phyloP scores from a whole-genome alignment of 225 moss, liverwort and hornwort genomes.

The Thuidium tamariscinum region DNA sequence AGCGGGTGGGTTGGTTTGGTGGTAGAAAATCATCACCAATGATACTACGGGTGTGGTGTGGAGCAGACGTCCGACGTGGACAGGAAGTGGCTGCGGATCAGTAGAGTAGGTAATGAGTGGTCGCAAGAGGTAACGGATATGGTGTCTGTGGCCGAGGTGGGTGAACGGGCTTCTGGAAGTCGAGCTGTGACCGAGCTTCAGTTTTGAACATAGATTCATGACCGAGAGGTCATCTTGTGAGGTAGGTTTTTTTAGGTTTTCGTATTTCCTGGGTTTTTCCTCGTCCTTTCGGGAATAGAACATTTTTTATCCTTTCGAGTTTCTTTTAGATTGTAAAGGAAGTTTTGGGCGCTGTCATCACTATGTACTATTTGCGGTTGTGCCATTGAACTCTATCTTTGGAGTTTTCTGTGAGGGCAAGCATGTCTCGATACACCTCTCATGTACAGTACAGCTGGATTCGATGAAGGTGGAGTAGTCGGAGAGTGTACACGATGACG shows the following conservation, averaged over 20 bases:
- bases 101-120: conserved; percentile 1
- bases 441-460: conserved; percentile 6
- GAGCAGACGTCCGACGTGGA: not conserved
- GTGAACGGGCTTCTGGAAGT: conserved; percentile 1
- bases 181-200: conserved; percentile 3
- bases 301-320: not conserved
- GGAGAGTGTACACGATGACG: not conserved
- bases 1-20: not conserved
- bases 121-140: not conserved
- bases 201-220: conserved; percentile 19
- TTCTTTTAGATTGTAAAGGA: conserved; percentile 5
- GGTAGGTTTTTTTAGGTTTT: not conserved
- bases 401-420: not conserved
- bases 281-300: not conserved
- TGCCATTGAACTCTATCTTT: not conserved
- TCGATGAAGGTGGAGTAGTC: not conserved
- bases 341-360: conserved; percentile 8
- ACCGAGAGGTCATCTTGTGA: conserved; percentile 3
- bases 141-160: not conserved
- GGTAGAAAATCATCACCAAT: not conserved
- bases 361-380: conserved; percentile 3
- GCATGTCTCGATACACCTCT: not conserved
- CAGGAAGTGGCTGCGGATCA: conserved; percentile 1
- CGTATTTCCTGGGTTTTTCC: not conserved
- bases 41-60: not conserved